Conservation (phyloP, 306 rosid species). For the Senna tora region DNA sequence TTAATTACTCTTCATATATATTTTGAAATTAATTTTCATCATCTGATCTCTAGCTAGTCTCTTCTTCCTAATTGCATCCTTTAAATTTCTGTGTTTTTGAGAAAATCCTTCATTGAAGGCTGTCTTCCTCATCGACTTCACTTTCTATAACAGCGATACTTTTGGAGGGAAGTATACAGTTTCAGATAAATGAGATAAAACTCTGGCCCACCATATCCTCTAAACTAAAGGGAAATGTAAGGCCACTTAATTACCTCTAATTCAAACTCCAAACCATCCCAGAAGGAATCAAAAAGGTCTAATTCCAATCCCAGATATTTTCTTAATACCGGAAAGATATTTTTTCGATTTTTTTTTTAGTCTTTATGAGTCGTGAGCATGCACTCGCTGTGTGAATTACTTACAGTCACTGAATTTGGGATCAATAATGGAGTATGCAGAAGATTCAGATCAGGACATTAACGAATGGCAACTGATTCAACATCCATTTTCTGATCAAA, state of each 20-base stretch:
- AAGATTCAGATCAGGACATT: conserved; percentile 19
- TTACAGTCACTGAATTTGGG: not conserved
- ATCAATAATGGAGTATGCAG: conserved; percentile 38
- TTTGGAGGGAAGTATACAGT: not conserved
- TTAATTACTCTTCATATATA: no score
- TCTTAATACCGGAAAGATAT: conserved; percentile 1
- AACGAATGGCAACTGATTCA: conserved; percentile 50
- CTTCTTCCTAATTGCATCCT: no score
- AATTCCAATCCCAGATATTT: conserved; percentile 34
- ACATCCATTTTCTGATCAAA: conserved; percentile 13
- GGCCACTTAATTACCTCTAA: no score
- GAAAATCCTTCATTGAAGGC: no score
- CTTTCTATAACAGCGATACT: not conserved
- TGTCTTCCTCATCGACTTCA: no score
- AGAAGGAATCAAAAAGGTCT: not conserved
- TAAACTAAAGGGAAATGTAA: conserved; percentile 26
- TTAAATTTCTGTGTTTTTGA: no score
- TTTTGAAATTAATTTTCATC: no score
- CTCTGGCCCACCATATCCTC: conserved; percentile 47
- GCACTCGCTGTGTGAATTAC: not conserved
- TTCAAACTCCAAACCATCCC: not conserved
- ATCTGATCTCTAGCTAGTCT: no score
- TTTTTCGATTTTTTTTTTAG: conserved; percentile 2
- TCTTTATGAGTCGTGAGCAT: not conserved
- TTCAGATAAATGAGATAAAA: not conserved